Evolutionary conservation across 1,139 yeast genomes (phyloP), one percentile per base, ranked within the genome.

Genomic region (Yamadazyma spencermartinsiae): DNA sequence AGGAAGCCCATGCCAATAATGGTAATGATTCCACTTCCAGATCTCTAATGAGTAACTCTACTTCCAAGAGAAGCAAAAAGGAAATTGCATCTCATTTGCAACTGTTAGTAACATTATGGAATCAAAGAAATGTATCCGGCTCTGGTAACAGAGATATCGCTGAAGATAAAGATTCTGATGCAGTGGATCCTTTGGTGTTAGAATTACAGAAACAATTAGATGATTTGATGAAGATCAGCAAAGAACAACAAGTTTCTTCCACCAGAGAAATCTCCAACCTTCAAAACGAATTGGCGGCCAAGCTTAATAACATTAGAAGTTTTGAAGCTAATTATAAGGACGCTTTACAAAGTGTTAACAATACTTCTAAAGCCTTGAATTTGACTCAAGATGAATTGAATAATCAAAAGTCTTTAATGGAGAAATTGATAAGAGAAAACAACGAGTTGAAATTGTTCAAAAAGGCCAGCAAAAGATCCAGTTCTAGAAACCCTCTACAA

Each of bases 331-430:
- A 84, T 52, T 86, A 85, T 61, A 77, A 77, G 42, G 81, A 82
- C 51, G 85, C 94, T 1, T 61, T 86, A 44, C 81, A 79, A 49
- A 80, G 88, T 27, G 84, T 86, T 20, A 79, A 78, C 51, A 86
- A 82, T 55, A 82, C 92, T 9, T 83, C 86, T 42, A 79, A 76
- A 48, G 96, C 96, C 0, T 72, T 88, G 41, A 79, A 77, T 44
- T 58, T 82, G 51, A 82, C 92, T 12, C 88, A 87, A 51, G 79
- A 76, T 34, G 96, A 89, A 56, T 65, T 84, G 43, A 69, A 68
- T 35, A 78, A 72, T 54, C 82, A 80, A 55, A 82, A 77, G 54
- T 78, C 73, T 11, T 54, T 69, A 25, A 74, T 81, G 48, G 76
- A 73, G 39, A 75, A 74, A 49, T 68, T 88, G 41, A 68, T 72